Conservation (phyloP, 345 rosid species). For the Angophora floribunda region DNA sequence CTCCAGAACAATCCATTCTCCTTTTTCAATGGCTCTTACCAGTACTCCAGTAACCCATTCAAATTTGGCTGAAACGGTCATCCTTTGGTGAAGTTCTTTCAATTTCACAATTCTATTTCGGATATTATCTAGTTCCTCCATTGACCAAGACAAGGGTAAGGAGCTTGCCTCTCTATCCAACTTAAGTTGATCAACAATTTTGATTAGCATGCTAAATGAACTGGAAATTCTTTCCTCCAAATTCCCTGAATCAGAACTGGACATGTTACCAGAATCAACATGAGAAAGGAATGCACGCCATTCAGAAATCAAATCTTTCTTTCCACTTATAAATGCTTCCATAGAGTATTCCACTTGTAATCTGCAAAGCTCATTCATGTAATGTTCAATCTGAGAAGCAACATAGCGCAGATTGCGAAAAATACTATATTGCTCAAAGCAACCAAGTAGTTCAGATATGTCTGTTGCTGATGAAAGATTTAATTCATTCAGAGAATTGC, state of each 20-base stretch:
- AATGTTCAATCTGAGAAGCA: slow-evolving; percentile 50
- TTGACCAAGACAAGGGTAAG: slow-evolving; percentile 41
- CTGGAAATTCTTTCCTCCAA: slow-evolving; percentile 11
- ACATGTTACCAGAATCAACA: slow-evolving; percentile 22
- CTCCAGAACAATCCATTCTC: slow-evolving; percentile 90
- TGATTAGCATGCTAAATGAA: slow-evolving; percentile 37
- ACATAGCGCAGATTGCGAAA: slow-evolving; percentile 53
- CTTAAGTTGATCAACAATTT: slow-evolving; percentile 40
- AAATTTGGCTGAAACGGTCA: slow-evolving; percentile 56
- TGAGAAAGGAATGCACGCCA: slow-evolving; percentile 60
- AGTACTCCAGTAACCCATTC: slow-evolving; percentile 89
- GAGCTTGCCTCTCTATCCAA: slow-evolving; percentile 22
- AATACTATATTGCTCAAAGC: slow-evolving; percentile 94
- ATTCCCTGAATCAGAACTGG: slow-evolving; percentile 18
- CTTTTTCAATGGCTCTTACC: slow-evolving; percentile 84
- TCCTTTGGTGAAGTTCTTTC: slow-evolving; percentile 29
- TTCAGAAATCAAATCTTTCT: slow-evolving; percentile 31
- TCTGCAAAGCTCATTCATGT: slow-evolving; percentile 58
- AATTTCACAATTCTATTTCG: slow-evolving; percentile 42
- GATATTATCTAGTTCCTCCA: slow-evolving; percentile 37
- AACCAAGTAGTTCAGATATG: slow-evolving; percentile 88
- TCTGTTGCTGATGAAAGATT: slow-evolving; percentile 90
- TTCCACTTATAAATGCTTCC: slow-evolving; percentile 24
- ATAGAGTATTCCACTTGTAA: slow-evolving; percentile 33
- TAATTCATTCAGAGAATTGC: slow-evolving; percentile 66